Evolutionary conservation across 2,329 filamentous ascomycete species (phyloP).

Genomic region (Exophiala aquamarina): DNA sequence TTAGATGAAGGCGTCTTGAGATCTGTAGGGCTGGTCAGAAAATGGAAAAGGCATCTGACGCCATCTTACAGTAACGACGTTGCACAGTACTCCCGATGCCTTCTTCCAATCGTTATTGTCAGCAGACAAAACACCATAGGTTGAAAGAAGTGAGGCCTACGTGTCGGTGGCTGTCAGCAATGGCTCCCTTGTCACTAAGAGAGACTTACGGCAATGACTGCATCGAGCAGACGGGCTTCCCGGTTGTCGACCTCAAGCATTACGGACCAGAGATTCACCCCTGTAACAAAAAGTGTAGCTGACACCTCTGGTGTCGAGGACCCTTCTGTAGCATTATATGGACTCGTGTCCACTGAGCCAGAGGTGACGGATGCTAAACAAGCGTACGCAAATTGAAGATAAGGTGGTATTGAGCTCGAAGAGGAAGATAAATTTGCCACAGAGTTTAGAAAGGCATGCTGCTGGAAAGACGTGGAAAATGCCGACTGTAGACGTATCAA

Average conservation of each 20-base stretch:
- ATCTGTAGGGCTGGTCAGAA: slow-evolving; percentile 3
- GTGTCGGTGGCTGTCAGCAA: too few relatives aligned
- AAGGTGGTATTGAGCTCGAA: slow-evolving; percentile 7
- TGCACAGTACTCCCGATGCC: slow-evolving; percentile 5
- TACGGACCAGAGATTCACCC: not conserved
- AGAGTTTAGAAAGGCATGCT: slow-evolving; percentile 12
- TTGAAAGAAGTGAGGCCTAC: not conserved
- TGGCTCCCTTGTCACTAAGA: too few relatives aligned
- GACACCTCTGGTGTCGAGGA: not conserved
- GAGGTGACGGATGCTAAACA: slow-evolving; percentile 9
- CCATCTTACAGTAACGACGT: slow-evolving; percentile 10
- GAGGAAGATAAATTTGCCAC: slow-evolving; percentile 2
- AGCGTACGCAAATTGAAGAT: slow-evolving; percentile 11
- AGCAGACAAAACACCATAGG: slow-evolving; percentile 4
- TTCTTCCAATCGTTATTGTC: not conserved
- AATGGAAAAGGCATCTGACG: not conserved
- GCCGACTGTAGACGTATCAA: slow-evolving; percentile 5
- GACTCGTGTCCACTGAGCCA: not conserved
- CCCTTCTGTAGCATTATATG: not conserved
- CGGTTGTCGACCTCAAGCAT: slow-evolving; percentile 3
- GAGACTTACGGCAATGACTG: not conserved
- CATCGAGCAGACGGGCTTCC: not conserved
- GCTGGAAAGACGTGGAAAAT: slow-evolving; percentile 11
- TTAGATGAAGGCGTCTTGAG: slow-evolving; percentile 11
- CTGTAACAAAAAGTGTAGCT: not conserved